phyloP scores from a whole-genome alignment of 2,329 filamentous ascomycete species.

The Periconia sp. region DNA sequence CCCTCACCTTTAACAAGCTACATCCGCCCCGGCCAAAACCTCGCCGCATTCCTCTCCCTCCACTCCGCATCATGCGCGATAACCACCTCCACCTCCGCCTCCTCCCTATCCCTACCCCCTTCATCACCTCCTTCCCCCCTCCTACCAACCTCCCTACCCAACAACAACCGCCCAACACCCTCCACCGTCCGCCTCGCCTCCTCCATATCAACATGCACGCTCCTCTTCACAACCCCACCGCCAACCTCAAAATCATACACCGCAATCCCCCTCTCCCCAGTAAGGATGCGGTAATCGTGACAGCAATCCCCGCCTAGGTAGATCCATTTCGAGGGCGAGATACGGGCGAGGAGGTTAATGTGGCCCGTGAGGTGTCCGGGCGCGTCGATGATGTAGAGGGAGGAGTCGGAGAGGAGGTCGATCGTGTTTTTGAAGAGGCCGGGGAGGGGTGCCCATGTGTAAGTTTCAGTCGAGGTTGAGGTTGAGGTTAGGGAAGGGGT shows the following conservation, averaged over 20 bases:
- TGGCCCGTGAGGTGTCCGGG: slow-evolving; percentile 57
- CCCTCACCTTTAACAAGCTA: no score
- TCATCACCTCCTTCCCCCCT: slow-evolving; percentile 18
- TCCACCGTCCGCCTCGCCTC: slow-evolving; percentile 48
- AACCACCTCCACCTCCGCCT: slow-evolving; percentile 47
- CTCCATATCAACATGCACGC: slow-evolving; percentile 55
- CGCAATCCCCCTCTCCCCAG: slow-evolving; percentile 55
- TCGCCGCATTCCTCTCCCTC: slow-evolving; percentile 43
- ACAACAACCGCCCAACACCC: slow-evolving; percentile 43
- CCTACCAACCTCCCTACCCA: slow-evolving; percentile 19
- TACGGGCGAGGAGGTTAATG: slow-evolving; percentile 52
- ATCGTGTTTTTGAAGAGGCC: slow-evolving; percentile 49
- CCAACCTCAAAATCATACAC: slow-evolving; percentile 49
- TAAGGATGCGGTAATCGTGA: slow-evolving; percentile 55
- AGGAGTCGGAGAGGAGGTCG: slow-evolving; percentile 53
- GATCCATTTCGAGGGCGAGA: slow-evolving; percentile 45
- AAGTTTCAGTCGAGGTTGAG: slow-evolving; percentile 19
- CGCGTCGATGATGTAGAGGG: slow-evolving; percentile 51
- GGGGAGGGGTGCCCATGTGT: slow-evolving; percentile 43
- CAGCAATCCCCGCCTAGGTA: slow-evolving; percentile 58
- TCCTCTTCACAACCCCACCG: slow-evolving; percentile 43
- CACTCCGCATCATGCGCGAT: slow-evolving; percentile 55
- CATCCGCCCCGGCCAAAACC: slow-evolving; percentile 28
- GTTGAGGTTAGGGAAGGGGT: slow-evolving; percentile 13
- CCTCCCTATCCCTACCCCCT: slow-evolving; percentile 21